phyloP scores from a whole-genome alignment of 371 early-diverging fungal species.

The Capillidium heterosporum region DNA sequence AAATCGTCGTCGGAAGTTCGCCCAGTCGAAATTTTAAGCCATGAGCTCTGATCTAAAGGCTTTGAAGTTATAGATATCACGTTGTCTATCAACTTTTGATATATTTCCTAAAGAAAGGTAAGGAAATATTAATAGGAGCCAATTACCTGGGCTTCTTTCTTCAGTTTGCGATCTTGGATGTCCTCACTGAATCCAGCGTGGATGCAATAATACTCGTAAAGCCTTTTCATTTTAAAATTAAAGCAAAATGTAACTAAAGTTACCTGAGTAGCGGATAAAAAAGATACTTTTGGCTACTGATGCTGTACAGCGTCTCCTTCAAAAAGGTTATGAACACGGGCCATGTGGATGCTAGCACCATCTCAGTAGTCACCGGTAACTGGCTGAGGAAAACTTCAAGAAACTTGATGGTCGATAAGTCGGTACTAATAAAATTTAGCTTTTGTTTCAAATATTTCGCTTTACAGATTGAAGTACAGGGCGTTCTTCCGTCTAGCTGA shows the following conservation, averaged over 20 bases:
- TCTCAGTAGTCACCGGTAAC: not conserved
- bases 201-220: not conserved
- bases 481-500: too few relatives aligned
- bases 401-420: not conserved
- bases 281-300: conserved; percentile 1
- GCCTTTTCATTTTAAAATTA: not conserved
- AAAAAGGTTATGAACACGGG: not conserved
- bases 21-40: not conserved
- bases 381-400: not conserved
- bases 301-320: not conserved
- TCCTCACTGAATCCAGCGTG: not conserved
- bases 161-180: not conserved
- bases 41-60: conserved; percentile 1
- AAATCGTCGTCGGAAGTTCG: not conserved
- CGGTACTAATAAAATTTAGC: not conserved
- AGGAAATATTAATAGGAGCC: not conserved
- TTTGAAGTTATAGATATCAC: not conserved
- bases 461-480: too few relatives aligned
- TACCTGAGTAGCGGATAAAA: not conserved
- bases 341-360: not conserved
- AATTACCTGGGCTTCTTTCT: not conserved
- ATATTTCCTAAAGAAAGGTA: not conserved
- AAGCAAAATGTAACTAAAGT: not conserved
- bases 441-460: too few relatives aligned
- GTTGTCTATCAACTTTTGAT: not conserved